These are phyloP conservation scores for Torulaspora pretoriensis DNA, from an alignment of 1,139 yeast genomes.

Conservation along the genomic window DNA sequence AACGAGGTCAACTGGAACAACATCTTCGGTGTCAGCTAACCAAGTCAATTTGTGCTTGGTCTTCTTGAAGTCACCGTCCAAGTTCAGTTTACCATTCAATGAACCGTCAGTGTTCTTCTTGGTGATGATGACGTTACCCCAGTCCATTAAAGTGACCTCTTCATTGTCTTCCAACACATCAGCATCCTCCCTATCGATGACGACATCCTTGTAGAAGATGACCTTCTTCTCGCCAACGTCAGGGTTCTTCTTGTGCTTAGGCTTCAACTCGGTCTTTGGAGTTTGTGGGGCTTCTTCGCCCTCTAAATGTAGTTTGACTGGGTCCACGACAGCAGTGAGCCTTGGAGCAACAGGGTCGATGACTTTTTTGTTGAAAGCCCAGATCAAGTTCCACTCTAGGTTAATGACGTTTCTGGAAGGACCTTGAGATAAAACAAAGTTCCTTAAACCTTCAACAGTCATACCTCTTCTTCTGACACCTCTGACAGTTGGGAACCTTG, in stretches of 20 bases:
- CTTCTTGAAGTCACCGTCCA: conserved; percentile 97
- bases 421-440: conserved; percentile 90
- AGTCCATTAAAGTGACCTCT: conserved; percentile 95
- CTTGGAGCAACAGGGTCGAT: conserved; percentile 97
- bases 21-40: conserved; percentile 80
- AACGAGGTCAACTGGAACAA: conserved; percentile 68
- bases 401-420: conserved; percentile 95
- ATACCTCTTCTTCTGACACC: conserved; percentile 99
- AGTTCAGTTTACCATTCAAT: conserved; percentile 75
- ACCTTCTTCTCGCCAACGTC: conserved; percentile 85
- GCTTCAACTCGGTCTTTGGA: conserved; percentile 64
- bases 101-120: conserved; percentile 62
- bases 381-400: conserved; percentile 92
- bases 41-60: conserved; percentile 94
- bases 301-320: conserved; percentile 59
- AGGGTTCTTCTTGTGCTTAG: conserved; percentile 94
- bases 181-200: conserved; percentile 91
- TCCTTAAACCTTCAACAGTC: conserved; percentile 94
- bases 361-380: conserved; percentile 95
- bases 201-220: conserved; percentile 55
- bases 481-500: conserved; percentile 97
- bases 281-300: conserved; percentile 60
- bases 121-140: conserved; percentile 92
- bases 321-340: conserved; percentile 74
- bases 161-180: conserved; percentile 64